Percentiles rank a stretch among this genome's conserved stretches.
phyloP scores from a whole-genome alignment of 1,139 yeast genomes.

The Pichia sp. region DNA sequence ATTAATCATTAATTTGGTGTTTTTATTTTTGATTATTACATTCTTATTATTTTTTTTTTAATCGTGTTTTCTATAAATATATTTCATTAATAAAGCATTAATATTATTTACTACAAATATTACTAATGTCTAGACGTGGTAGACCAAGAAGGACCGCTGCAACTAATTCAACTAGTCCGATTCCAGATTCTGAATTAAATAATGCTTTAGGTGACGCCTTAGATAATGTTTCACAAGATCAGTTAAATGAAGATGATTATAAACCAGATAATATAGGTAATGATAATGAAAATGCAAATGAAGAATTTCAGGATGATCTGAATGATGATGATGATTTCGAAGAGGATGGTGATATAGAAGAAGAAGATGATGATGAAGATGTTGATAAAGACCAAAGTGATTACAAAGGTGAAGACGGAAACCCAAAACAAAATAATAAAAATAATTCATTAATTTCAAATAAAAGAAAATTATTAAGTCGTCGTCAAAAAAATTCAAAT shows the following conservation, averaged over 20 bases:
- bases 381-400: too few species aligned
- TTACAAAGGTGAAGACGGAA: conserved; percentile 10
- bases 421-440: too few species aligned
- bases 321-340: conserved; percentile 12
- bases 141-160: too few species aligned
- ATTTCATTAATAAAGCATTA: too few species aligned
- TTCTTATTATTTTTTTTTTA: too few species aligned
- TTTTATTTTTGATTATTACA: too few species aligned
- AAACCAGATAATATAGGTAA: not conserved
- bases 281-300: conserved; percentile 3
- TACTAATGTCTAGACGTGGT: too few species aligned
- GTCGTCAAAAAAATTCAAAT: conserved; percentile 5
- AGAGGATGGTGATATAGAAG: conserved; percentile 9
- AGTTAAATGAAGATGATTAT: conserved; percentile 10
- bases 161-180: too few species aligned
- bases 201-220: not conserved
- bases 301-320: conserved; percentile 9
- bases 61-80: too few species aligned
- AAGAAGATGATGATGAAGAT: conserved; percentile 17
- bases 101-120: too few species aligned
- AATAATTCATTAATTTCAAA: not conserved
- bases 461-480: not conserved
- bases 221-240: not conserved
- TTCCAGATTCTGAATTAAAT: not conserved
- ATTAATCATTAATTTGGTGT: too few species aligned